phyloP scores from a whole-genome alignment of 768 basidiomycete genomes.

The Asterophora parasitica region DNA sequence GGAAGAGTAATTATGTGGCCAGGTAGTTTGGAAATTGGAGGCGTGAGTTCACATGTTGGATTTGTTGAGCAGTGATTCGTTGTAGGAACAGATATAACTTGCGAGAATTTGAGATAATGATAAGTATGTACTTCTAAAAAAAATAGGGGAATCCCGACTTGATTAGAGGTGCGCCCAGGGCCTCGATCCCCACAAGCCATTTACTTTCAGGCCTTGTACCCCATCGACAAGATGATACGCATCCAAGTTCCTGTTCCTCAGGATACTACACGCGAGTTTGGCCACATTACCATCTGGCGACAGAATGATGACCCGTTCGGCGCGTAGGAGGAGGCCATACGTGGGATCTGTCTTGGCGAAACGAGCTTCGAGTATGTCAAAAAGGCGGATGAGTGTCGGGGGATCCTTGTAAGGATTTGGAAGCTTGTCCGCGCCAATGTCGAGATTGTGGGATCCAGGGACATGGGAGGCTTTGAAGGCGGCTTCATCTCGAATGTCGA shows the following conservation, averaged over 20 bases:
- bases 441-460: constrained; percentile 15
- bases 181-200: constrained; percentile 1
- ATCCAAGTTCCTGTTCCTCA: constrained; percentile 9
- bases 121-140: too few species aligned
- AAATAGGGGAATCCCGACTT: too few species aligned
- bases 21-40: too few species aligned
- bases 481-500: constrained; percentile 16
- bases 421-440: constrained; percentile 9
- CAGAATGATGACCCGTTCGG: constrained; percentile 13
- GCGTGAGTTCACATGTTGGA: neutral
- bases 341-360: constrained; percentile 12
- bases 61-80: neutral
- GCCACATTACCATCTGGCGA: constrained; percentile 20
- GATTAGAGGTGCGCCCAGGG: constrained; percentile 1
- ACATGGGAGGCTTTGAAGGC: constrained; percentile 16
- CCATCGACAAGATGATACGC: constrained; percentile 6
- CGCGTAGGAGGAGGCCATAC: constrained; percentile 15
- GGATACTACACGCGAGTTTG: constrained; percentile 19
- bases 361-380: constrained; percentile 14
- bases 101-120: too few species aligned
- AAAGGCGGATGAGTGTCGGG: constrained; percentile 18
- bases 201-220: neutral
- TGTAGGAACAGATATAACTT: too few species aligned
- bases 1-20: too few species aligned
- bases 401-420: constrained; percentile 22